These are phyloP conservation scores for Piper longum DNA, from an alignment of 164 flowering plant genomes.

Conservation along the genomic window DNA sequence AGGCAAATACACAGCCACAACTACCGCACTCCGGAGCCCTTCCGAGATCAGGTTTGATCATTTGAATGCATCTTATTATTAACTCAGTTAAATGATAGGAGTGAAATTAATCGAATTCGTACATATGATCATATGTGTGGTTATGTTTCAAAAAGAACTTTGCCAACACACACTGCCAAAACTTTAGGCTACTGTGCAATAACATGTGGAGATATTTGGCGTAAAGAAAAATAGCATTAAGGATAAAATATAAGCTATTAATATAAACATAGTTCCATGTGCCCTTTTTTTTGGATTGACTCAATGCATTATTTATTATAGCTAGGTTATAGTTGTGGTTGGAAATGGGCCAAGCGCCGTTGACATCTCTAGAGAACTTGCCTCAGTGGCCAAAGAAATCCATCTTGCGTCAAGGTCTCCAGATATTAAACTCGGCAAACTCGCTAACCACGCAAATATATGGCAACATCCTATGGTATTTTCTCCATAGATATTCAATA, in stretches of 20 bases:
- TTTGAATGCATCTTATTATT: neutral
- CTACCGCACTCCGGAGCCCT: slow-evolving; percentile 72
- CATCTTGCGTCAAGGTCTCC: slow-evolving; percentile 53
- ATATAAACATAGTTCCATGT: no score
- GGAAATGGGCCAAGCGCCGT: slow-evolving; percentile 32
- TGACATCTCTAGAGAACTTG: slow-evolving; percentile 71
- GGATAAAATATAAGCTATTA: no score
- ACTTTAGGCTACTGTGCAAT: no score
- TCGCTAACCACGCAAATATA: slow-evolving; percentile 43
- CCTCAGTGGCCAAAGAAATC: slow-evolving; percentile 72
- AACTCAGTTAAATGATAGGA: no score
- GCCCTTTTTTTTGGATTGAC: no score
- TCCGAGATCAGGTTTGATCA: slow-evolving; percentile 41
- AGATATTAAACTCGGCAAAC: slow-evolving; percentile 14
- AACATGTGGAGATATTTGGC: no score
- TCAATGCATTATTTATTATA: neutral
- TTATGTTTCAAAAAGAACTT: no score
- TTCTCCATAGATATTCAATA: no score
- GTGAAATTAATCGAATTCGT: no score
- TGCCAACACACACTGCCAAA: no score
- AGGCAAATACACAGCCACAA: slow-evolving; percentile 88
- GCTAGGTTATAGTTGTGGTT: slow-evolving; percentile 7
- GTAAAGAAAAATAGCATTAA: no score
- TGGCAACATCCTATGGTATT: slow-evolving; percentile 77
- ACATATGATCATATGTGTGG: no score